Evolutionary conservation across 2,329 filamentous ascomycete genomes (phyloP), one percentile per base, ranked within the genome.

Genomic region (Botryotinia globosa): DNA sequence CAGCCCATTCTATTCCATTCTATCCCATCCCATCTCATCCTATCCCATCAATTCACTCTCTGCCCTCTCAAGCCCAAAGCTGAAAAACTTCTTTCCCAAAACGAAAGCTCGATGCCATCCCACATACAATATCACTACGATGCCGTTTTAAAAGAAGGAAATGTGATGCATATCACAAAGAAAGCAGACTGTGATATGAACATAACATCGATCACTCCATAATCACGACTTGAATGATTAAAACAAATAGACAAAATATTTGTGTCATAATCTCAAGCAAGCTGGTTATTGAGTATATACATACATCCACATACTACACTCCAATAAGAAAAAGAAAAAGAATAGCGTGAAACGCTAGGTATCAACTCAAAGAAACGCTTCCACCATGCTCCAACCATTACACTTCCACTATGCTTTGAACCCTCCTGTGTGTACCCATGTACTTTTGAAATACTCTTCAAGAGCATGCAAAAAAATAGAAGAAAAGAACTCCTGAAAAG

Each of bases 331-430:
- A 56, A 68, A 56, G 54, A 56, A 10, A 42, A 42, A 68, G 20
- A 32, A 68, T 6, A 68, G 65, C 65, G 65, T 20, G 29, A 68
- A 56, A 42, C 65, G 48, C 65, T 56, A 68, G 65, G 48, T 68
- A 68, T 68, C 65, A 68, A 67, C 45, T 67, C 45, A 34, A 68
- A 68, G 37, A 56, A 56, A 14, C 34, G 29, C 34, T 42, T 42
- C 25, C 51, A n/a, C 18, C 54, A 68, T 42, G n/a, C 37, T 37
- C 48, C 65, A 56, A 56, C 48, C 65, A 68, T 68, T 68, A 68
- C 48, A 16, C 48, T 68, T 68, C 65, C 65, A 56, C 48, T 20
- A 54, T 68, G 25, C 34, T 56, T 6, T 42, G 45, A 56, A 56
- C 7, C n/a, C 65, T 12, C 65, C 65, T 29, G 29, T 68, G 9